Conservation (phyloP, 345 rosid genomes). For the Hevea brasiliensis region DNA sequence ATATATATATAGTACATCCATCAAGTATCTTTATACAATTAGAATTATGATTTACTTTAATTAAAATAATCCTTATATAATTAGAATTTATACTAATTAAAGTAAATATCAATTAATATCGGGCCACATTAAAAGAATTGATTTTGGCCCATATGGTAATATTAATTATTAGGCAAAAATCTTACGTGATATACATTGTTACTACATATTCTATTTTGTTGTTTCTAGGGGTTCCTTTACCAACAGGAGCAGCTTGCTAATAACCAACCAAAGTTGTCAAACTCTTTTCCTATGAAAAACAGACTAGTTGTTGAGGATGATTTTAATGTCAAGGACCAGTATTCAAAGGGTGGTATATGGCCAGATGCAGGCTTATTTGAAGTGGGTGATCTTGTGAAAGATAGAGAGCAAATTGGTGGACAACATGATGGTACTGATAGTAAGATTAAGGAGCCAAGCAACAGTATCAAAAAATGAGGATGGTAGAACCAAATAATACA, state of each 20-base stretch:
- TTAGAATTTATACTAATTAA: too few species aligned
- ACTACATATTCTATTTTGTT: slow-evolving; percentile 16
- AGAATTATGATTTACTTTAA: too few species aligned
- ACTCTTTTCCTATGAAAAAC: slow-evolving; percentile 57
- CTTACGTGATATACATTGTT: too few species aligned
- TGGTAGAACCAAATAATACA: slow-evolving; percentile 28
- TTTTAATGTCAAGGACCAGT: slow-evolving; percentile 28
- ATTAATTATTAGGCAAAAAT: too few species aligned
- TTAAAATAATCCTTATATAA: too few species aligned
- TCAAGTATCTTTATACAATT: too few species aligned
- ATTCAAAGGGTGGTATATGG: slow-evolving; percentile 36
- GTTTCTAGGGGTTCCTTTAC: slow-evolving; percentile 75
- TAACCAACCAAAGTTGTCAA: slow-evolving; percentile 83
- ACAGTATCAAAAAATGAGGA: slow-evolving; percentile 25
- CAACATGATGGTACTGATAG: slow-evolving; percentile 33
- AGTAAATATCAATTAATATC: too few species aligned
- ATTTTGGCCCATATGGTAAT: too few species aligned
- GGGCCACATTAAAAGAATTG: too few species aligned
- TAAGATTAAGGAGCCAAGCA: slow-evolving; percentile 31
- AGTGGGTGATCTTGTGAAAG: slow-evolving; percentile 30
- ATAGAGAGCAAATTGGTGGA: slow-evolving; percentile 21
- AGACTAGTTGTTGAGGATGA: slow-evolving; percentile 28
- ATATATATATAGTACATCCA: too few species aligned
- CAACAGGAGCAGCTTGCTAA: slow-evolving; percentile 78
- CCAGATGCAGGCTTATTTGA: slow-evolving; percentile 35